These are phyloP conservation scores for Carex littledalei DNA, from an alignment of 176 grass and related monocot species.

Conservation along the genomic window DNA sequence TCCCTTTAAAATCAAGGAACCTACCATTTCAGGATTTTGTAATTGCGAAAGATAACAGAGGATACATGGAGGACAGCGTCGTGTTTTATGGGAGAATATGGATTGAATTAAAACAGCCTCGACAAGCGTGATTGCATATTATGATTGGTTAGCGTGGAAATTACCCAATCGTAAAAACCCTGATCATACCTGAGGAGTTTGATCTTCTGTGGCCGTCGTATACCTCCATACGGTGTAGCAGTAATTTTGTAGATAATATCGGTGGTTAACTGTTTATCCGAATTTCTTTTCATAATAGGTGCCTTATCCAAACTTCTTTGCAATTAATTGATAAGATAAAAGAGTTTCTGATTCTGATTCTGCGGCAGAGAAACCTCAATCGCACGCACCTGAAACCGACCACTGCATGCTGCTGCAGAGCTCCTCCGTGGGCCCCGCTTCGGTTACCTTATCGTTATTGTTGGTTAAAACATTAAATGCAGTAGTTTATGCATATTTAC, in stretches of 20 bases:
- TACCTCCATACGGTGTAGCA: background rate
- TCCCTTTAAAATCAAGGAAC: background rate
- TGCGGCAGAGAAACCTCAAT: background rate
- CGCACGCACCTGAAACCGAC: background rate
- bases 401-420: background rate
- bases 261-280: background rate
- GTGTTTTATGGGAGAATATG: background rate
- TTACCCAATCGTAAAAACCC: slow-evolving; percentile 19
- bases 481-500: background rate
- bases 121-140: slow-evolving; percentile 26
- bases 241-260: no score
- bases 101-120: background rate
- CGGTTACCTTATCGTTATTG: background rate
- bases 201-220: background rate
- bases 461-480: background rate
- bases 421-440: background rate
- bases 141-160: slow-evolving; percentile 16
- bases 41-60: background rate
- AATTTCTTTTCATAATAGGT: background rate
- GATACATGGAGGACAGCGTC: background rate
- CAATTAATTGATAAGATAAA: background rate
- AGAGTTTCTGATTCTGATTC: background rate
- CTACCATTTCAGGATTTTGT: background rate
- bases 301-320: background rate
- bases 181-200: background rate